Evolutionary conservation across 305 asterid species (phyloP).

Genomic region (Fraxinus sp.): DNA sequence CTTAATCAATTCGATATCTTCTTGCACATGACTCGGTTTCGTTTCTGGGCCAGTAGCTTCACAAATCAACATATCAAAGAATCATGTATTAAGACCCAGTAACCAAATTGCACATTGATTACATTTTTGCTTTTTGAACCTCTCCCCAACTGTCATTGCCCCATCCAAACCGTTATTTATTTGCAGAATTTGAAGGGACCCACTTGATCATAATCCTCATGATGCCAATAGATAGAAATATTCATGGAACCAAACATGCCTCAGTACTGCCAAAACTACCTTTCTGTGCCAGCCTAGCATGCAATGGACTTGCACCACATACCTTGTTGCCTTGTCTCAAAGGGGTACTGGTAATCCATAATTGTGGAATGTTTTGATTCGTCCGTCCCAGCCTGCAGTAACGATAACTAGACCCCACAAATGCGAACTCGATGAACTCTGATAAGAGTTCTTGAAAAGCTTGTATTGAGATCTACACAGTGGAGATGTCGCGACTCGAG

Average conservation of each 20-base stretch:
- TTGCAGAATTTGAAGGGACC: conserved; percentile 26
- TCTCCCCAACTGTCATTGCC: conserved; percentile 28
- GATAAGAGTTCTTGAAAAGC: conserved; percentile 61
- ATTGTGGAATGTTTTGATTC: conserved; percentile 76
- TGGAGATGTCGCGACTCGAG: conserved; percentile 28
- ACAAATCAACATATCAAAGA: conserved; percentile 14
- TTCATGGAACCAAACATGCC: conserved; percentile 37
- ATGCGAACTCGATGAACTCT: conserved; percentile 56
- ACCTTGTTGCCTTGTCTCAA: conserved; percentile 27
- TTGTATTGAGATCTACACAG: conserved; percentile 60
- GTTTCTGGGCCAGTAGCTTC: conserved; percentile 21
- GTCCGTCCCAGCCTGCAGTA: conserved; percentile 80
- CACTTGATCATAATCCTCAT: conserved; percentile 16
- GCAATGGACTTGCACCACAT: conserved; percentile 28
- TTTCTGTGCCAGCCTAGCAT: conserved; percentile 27
- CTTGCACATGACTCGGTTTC: conserved; percentile 9
- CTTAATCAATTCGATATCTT: conserved; percentile 26
- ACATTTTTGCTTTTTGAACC: neutral
- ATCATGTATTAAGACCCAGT: neutral
- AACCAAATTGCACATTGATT: neutral
- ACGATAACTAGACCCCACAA: conserved; percentile 85
- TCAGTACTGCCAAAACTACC: conserved; percentile 28
- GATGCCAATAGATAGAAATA: conserved; percentile 11
- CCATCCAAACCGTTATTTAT: conserved; percentile 6
- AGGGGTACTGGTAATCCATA: conserved; percentile 73